A percentile compares a stretch with the other conserved stretches of the same genome.
phyloP scores from a whole-genome alignment of 2,329 filamentous ascomycete genomes.

The Fusarium dlaminii region DNA sequence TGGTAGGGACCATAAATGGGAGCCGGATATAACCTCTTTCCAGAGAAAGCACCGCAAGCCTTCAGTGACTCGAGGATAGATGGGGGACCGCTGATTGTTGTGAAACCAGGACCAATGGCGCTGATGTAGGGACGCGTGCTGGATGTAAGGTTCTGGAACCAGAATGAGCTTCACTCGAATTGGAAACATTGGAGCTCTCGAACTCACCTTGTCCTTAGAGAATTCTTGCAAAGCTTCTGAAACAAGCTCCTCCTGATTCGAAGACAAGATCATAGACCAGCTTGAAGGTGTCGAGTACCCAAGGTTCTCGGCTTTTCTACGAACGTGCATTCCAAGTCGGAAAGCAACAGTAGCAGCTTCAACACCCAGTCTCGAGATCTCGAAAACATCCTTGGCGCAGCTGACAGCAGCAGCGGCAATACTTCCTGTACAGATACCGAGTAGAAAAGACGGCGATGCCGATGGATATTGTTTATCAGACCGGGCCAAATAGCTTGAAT shows the following conservation, averaged over 20 bases:
- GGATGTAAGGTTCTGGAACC: not conserved
- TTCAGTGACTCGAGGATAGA: not conserved
- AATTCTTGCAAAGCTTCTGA: not conserved
- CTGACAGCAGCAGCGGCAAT: not conserved
- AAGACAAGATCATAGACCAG: not conserved
- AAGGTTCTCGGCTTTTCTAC: not conserved
- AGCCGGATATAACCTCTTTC: not conserved
- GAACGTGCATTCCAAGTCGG: not conserved
- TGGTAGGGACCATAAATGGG: not conserved
- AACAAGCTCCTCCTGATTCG: not conserved
- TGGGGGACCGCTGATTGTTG: not conserved
- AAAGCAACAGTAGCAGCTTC: not conserved
- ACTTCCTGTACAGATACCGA: not conserved
- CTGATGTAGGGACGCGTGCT: not conserved
- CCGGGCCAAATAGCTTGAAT: not conserved
- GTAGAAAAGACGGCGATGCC: not conserved
- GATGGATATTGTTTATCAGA: not conserved
- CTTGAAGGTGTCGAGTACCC: not conserved
- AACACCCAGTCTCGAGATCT: not conserved
- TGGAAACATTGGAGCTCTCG: fast-evolving
- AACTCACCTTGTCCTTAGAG: not conserved
- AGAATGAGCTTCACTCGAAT: fast-evolving
- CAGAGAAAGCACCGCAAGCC: not conserved
- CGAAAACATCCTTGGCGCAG: not conserved
- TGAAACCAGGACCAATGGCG: not conserved